Conservation (phyloP, 1,284 basidiomycete species). For the Ganoderma lucidum region DNA sequence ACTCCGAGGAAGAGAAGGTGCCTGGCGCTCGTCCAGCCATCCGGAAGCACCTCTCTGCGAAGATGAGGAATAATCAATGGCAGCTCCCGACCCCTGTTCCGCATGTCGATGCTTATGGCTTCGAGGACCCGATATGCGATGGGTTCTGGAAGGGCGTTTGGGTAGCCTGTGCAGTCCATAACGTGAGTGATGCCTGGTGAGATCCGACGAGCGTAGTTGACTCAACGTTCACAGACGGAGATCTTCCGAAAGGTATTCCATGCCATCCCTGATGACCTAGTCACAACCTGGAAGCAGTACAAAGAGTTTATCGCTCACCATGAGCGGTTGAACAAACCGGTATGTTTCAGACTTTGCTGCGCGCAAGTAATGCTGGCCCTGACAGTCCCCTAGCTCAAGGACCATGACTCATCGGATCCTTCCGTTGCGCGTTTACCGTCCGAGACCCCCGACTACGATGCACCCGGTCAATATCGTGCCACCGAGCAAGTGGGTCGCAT, state of each 20-base stretch:
- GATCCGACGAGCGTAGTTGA: constrained; percentile 22
- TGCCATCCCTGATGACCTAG: constrained; percentile 88
- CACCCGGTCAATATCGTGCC: constrained; percentile 36
- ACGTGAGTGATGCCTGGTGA: constrained; percentile 59
- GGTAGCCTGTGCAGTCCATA: constrained; percentile 85
- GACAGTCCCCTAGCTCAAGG: constrained; percentile 50
- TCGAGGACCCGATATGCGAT: constrained; percentile 89
- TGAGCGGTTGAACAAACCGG: constrained; percentile 77
- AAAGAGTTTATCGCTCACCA: constrained; percentile 84
- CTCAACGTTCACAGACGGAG: constrained; percentile 70
- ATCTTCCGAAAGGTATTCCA: constrained; percentile 95
- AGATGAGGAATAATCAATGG: constrained; percentile 63
- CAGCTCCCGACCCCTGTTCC: constrained; percentile 74
- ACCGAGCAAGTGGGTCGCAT: constrained; percentile 29
- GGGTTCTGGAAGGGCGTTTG: constrained; percentile 90
- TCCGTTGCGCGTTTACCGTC: constrained; percentile 65
- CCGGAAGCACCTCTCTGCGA: constrained; percentile 64
- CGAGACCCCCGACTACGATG: constrained; percentile 58
- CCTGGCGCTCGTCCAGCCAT: constrained; percentile 58
- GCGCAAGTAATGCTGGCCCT: constrained; percentile 4
- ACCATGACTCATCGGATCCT: constrained; percentile 52
- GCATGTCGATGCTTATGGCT: constrained; percentile 76
- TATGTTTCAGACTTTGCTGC: constrained; percentile 43
- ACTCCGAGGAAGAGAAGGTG: constrained; percentile 60
- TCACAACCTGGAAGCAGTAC: constrained; percentile 95